Evolutionary conservation across 106 monocot genomes (phyloP), one percentile per base, ranked within the genome.

Genomic region (Dendrobium catenatum): DNA sequence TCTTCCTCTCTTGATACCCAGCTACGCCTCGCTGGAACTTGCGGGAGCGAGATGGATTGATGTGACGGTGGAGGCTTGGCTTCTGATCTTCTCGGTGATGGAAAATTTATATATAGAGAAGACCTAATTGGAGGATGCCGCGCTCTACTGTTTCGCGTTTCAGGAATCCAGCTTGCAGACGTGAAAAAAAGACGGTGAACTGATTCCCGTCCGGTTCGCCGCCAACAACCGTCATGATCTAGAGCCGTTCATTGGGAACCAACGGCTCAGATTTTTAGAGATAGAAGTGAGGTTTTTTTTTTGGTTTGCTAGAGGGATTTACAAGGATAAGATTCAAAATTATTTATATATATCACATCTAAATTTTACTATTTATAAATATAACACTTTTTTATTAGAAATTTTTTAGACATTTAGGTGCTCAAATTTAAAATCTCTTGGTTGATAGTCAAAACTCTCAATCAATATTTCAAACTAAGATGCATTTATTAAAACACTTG

Each of bases 101-200:
- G 67, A 8, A 26, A 22, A 37, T 4, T 5, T 5, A 46, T 46
- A 46, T 46, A 51, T 9, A 33, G 4, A 13, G 67, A 29, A 70
- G 70, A 70, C 64, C 64, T 66, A 66, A 66, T 6, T 66, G 24
- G 9, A 26, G 64, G 64, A 66, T 15, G 64, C 64, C 64, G 64
- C 33, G 0, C 70, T 9, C 67, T 5, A 68, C 67, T 68, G 67
- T 27, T 68, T 27, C 22, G 27, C 26, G 6, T 27, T 68, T 68
- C 67, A 24, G 67, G 67, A 68, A 68, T 37, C 70, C 33, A 33
- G 29, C 70, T 70, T 70, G 70, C 1, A 70, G 64, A 66, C 64
- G 64, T 8, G 26, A 26, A 26, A 66, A 66, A 66, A 51, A 15
- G 15, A 66, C 5, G 26, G 64, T 24, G 24, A 26, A 66, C 24